Evolutionary conservation across 1,139 yeast genomes (phyloP).

Genomic region (Citeromyces hawaiiensis): DNA sequence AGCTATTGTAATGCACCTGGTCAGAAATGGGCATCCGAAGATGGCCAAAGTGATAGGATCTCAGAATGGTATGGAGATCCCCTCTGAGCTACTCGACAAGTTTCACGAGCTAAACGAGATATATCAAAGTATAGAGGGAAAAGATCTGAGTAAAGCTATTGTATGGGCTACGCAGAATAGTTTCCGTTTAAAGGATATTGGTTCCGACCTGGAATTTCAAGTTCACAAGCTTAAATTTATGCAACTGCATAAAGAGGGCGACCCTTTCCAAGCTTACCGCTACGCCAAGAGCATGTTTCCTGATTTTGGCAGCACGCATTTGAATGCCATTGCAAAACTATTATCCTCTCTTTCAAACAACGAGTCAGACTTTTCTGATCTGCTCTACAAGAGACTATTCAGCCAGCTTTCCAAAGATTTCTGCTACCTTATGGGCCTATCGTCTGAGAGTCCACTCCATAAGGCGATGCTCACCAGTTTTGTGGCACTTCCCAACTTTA

Average conservation of each 20-base stretch:
- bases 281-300: constrained; percentile 45
- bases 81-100: constrained; percentile 16
- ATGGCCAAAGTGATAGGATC: constrained; percentile 17
- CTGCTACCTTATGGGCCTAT: constrained; percentile 48
- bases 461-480: constrained; percentile 59
- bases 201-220: constrained; percentile 40
- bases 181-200: constrained; percentile 11
- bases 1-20: constrained; percentile 28
- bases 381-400: constrained; percentile 6
- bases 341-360: constrained; percentile 27
- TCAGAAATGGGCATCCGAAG: constrained; percentile 28
- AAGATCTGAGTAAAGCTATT: constrained; percentile 22
- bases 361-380: constrained; percentile 12
- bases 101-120: constrained; percentile 23
- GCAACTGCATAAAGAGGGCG: constrained; percentile 20
- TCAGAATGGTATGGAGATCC: constrained; percentile 19
- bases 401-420: constrained; percentile 46
- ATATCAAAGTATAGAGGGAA: constrained; percentile 6
- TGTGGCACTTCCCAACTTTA: constrained; percentile 57
- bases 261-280: constrained; percentile 30
- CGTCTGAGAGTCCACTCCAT: constrained; percentile 62
- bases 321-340: constrained; percentile 38
- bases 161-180: constrained; percentile 24
- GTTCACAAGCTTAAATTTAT: constrained; percentile 50
- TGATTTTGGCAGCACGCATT: constrained; percentile 24